Evolutionary conservation across 1,139 yeast genomes (phyloP), one percentile per base, ranked within the genome.

Genomic region (Suhomyces chickasaworum): DNA sequence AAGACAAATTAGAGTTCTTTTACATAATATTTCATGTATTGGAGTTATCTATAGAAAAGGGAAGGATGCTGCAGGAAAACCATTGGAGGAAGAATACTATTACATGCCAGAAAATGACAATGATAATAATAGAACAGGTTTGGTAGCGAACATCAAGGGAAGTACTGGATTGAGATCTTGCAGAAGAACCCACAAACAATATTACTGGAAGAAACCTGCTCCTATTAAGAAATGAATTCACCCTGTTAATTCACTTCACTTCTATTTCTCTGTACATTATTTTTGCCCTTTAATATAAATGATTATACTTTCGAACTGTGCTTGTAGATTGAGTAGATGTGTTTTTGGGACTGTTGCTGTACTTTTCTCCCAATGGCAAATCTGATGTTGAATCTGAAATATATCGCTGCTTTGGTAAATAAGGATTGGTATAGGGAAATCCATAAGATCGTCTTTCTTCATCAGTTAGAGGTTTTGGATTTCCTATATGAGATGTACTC

Each of bases 61-160:
- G 42, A 91, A 89, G 64, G 98, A 93, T 66, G 97, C 98, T 4
- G 96, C 97, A 2, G 98, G 98, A 12, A 89, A 89, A 64, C 89
- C 89, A 4, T 73, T 93, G 53, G 97, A 91, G 55, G 96, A 89
- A 60, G 97, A 93, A 64, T 93, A 89, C 61, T 93, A 89, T 64
- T 93, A 93, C 59, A 83, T 86, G 52, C 84, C 91, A 3, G 97
- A 89, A 57, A 78, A 83, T 44, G 99, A 93, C 64, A 66, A 68
- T 30, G 96, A 91, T 61, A 59, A 62, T 27, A 83, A 82, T 46
- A 82, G 99, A 62, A 83, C 81, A 30, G 66, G 67, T 42, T 69
- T 90, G 58, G 96, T 90, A 7, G 80, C 81, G 44, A 83, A 88
- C 46, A 73, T 89, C 47, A 89, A 89, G 58, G 97, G 96, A 32